Evolutionary conservation across 306 rosid genomes (phyloP).

Genomic region (Fragaria iinumae): DNA sequence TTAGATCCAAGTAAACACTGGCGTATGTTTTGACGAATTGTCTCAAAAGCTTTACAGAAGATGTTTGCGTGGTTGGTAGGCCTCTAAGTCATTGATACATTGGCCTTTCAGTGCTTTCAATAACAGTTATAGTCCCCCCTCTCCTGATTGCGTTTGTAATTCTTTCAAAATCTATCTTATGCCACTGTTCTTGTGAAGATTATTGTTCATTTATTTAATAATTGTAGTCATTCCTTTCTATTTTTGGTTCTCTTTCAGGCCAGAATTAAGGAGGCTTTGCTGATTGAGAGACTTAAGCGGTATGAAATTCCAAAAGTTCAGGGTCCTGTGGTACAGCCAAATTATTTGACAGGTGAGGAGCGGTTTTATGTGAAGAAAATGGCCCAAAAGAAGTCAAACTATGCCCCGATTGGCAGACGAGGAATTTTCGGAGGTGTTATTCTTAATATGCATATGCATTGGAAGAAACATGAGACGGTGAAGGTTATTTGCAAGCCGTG

Average conservation of each 20-base stretch:
- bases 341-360: constrained; percentile 77
- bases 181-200: background rate
- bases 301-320: constrained; percentile 75
- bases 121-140: background rate
- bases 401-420: constrained; percentile 84
- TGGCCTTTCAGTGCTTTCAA: background rate
- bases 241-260: constrained; percentile 52
- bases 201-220: background rate
- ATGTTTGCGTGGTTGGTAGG: background rate
- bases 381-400: constrained; percentile 91
- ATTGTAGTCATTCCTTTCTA: constrained; percentile 9
- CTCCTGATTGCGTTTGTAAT: background rate
- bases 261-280: constrained; percentile 72
- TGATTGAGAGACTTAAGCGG: constrained; percentile 75
- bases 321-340: constrained; percentile 78
- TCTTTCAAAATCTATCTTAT: background rate
- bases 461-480: constrained; percentile 97
- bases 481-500: constrained; percentile 81
- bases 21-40: no score
- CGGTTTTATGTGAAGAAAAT: constrained; percentile 81
- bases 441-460: constrained; percentile 97
- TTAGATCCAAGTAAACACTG: no score
- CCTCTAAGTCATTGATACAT: background rate
- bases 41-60: background rate
- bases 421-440: constrained; percentile 93